phyloP scores from a whole-genome alignment of 805 yeast species.

The Schwanniomyces polymorphus region DNA sequence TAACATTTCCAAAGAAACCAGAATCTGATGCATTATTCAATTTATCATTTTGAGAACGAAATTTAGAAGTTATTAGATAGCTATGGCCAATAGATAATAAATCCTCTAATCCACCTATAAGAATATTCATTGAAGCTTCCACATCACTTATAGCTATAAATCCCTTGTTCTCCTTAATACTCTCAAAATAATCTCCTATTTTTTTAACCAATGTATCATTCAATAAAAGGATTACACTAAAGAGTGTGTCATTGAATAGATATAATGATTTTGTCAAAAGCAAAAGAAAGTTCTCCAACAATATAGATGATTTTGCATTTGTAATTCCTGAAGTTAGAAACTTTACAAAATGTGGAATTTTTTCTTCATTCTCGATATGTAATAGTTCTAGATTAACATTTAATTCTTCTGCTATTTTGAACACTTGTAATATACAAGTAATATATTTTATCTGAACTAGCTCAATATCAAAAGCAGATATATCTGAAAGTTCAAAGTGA shows the following conservation, averaged over 20 bases:
- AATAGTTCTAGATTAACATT: slow-evolving; percentile 26
- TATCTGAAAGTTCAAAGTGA: slow-evolving; percentile 12
- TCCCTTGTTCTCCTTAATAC: slow-evolving; percentile 15
- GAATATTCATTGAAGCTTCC: slow-evolving; percentile 46
- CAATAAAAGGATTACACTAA: slow-evolving; percentile 54
- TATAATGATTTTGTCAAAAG: slow-evolving; percentile 53
- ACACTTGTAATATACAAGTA: slow-evolving; percentile 24
- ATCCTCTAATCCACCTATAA: slow-evolving; percentile 64
- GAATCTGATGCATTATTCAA: slow-evolving; percentile 25
- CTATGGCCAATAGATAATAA: slow-evolving; percentile 60
- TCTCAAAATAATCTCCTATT: slow-evolving; percentile 30
- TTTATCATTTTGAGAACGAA: slow-evolving; percentile 15
- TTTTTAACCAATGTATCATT: slow-evolving; percentile 50
- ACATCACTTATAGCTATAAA: slow-evolving; percentile 24
- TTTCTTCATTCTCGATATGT: slow-evolving; percentile 28
- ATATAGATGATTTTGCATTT: slow-evolving; percentile 40
- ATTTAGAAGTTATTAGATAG: slow-evolving; percentile 40
- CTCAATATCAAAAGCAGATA: slow-evolving; percentile 21
- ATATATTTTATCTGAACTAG: slow-evolving; percentile 25
- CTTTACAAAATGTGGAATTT: slow-evolving; percentile 35
- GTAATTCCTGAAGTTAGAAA: slow-evolving; percentile 53
- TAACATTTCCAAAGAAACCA: slow-evolving; percentile 65
- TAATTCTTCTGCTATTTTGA: slow-evolving; percentile 28
- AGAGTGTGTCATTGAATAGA: slow-evolving; percentile 51
- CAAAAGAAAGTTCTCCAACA: slow-evolving; percentile 48